These are phyloP conservation scores for Kwoniella sp. DNA, from an alignment of 768 basidiomycete genomes.

Conservation along the genomic window DNA sequence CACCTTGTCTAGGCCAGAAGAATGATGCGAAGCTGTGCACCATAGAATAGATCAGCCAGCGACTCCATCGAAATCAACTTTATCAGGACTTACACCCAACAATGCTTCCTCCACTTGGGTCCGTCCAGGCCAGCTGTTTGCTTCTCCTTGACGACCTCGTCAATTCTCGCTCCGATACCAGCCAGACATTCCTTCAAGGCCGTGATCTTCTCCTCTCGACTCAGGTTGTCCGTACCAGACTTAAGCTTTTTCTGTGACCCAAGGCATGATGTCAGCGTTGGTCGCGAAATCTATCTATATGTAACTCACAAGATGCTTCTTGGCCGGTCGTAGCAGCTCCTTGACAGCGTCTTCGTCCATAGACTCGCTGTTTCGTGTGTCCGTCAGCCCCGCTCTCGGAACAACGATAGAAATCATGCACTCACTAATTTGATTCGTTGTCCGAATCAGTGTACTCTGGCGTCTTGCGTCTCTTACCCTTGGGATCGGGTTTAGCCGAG, in stretches of 20 bases:
- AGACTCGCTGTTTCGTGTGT: slow-evolving; percentile 66
- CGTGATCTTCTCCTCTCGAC: slow-evolving; percentile 91
- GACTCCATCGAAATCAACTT: too few species aligned
- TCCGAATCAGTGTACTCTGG: slow-evolving; percentile 94
- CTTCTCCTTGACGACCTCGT: slow-evolving; percentile 74
- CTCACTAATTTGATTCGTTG: slow-evolving; percentile 87
- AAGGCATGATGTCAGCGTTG: background rate
- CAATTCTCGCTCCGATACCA: slow-evolving; percentile 90
- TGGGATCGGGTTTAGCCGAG: slow-evolving; percentile 64
- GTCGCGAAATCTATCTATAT: background rate
- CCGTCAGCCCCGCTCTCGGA: background rate
- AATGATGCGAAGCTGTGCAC: slow-evolving; percentile 78
- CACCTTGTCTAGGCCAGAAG: slow-evolving; percentile 93
- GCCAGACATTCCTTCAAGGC: slow-evolving; percentile 94
- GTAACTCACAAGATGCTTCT: slow-evolving; percentile 79
- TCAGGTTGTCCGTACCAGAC: slow-evolving; percentile 86
- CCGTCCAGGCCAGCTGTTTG: slow-evolving; percentile 76
- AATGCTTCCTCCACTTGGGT: slow-evolving; percentile 84
- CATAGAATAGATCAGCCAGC: background rate
- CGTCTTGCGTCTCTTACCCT: slow-evolving; percentile 85
- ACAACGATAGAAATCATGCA: slow-evolving; percentile 27
- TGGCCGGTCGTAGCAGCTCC: slow-evolving; percentile 92
- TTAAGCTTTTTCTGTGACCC: slow-evolving; percentile 86
- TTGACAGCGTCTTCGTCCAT: slow-evolving; percentile 94
- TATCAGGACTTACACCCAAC: slow-evolving; percentile 81